Percentiles rank a stretch among this genome's conserved stretches.
phyloP scores from a whole-genome alignment of 2,329 filamentous ascomycete genomes.

The Colletotrichum sp. region DNA sequence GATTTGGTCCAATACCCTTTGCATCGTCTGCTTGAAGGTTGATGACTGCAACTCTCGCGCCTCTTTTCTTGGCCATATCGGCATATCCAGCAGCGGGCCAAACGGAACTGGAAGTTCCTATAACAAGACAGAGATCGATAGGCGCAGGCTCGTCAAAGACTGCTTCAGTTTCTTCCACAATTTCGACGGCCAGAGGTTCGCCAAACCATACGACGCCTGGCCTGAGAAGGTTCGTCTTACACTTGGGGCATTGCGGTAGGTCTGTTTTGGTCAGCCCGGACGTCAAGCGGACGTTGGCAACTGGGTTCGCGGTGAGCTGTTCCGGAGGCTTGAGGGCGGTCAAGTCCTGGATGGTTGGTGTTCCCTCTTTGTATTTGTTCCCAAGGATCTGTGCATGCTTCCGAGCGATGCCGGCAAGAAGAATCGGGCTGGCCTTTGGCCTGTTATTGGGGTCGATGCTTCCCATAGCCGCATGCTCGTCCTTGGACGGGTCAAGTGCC shows the following conservation, averaged over 20 bases:
- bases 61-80: conserved; percentile 54
- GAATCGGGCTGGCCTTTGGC: conserved; percentile 20
- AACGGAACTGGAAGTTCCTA: conserved; percentile 68
- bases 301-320: not conserved
- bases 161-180: conserved; percentile 53
- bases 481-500: conserved; percentile 60
- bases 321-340: conserved; percentile 5
- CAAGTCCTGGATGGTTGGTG: conserved; percentile 8
- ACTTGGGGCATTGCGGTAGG: conserved; percentile 64
- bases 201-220: conserved; percentile 75
- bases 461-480: conserved; percentile 26
- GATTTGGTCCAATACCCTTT: not conserved
- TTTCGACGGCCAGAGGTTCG: conserved; percentile 57
- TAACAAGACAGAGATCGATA: conserved; percentile 70
- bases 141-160: conserved; percentile 49
- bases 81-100: conserved; percentile 70
- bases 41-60: conserved; percentile 66
- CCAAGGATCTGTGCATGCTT: conserved; percentile 63
- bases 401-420: conserved; percentile 26
- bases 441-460: not conserved
- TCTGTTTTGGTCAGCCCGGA: conserved; percentile 48
- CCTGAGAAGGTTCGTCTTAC: conserved; percentile 60
- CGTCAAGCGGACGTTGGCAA: conserved; percentile 30
- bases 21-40: conserved; percentile 58
- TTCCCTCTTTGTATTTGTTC: conserved; percentile 40